Conservation (phyloP, 108 stramenopile species). For the Phaeodactylum tricornutum region DNA sequence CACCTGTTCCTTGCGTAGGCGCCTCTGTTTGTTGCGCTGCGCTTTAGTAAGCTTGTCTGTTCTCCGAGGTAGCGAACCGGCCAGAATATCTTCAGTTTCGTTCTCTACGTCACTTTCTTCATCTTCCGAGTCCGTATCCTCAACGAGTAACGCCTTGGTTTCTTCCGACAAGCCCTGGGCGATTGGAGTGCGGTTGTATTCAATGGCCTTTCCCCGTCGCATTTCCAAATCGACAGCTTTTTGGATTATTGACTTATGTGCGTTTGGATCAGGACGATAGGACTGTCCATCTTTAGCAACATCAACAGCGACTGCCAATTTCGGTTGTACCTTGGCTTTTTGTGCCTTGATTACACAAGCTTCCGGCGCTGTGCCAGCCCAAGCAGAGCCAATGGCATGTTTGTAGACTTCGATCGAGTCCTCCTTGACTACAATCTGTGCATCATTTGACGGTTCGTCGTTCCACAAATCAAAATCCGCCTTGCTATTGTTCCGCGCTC, state of each 20-base stretch:
- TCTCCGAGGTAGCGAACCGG: conserved; percentile 22
- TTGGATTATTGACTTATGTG: conserved; percentile 55
- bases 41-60: conserved; percentile 71
- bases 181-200: conserved; percentile 38
- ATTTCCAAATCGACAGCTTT: conserved; percentile 67
- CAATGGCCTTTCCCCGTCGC: conserved; percentile 50
- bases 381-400: conserved; percentile 11
- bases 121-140: conserved; percentile 35
- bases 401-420: no score
- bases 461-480: conserved; percentile 73
- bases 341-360: conserved; percentile 1
- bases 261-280: conserved; percentile 63
- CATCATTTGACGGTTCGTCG: conserved; percentile 11
- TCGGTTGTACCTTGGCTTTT: conserved; percentile 15
- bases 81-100: conserved; percentile 11
- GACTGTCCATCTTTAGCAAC: conserved; percentile 72
- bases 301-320: conserved; percentile 44
- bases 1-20: conserved; percentile 36
- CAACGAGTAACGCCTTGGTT: conserved; percentile 48
- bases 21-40: conserved; percentile 75
- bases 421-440: conserved; percentile 9
- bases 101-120: conserved; percentile 37
- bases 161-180: conserved; percentile 56
- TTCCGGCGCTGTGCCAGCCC: conserved; percentile 19
- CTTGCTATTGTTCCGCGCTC: not conserved